Percentiles rank a stretch among this genome's conserved stretches.
Evolutionary conservation across 129 eudicot genomes (phyloP).

Genomic region (Sambucus nigra): DNA sequence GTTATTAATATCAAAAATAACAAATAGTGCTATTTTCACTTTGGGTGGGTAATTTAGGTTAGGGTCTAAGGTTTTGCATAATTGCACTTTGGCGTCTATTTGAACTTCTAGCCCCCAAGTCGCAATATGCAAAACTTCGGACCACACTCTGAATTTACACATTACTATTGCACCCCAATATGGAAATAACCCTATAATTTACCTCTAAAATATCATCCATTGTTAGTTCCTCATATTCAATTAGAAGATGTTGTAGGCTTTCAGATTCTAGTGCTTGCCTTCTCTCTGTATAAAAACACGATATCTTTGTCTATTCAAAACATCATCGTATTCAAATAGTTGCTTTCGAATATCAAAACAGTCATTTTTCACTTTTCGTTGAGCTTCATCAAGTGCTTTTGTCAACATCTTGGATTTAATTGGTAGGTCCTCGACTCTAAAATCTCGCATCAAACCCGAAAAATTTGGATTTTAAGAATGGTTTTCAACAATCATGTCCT

Average conservation of each 20-base stretch:
- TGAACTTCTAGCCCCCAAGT: no score
- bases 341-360: constrained; percentile 96
- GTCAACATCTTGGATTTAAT: constrained; percentile 97
- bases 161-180: no score
- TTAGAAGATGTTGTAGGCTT: constrained; percentile 68
- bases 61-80: no score
- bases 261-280: constrained; percentile 92
- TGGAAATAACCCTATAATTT: no score
- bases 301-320: constrained; percentile 96
- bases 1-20: background rate
- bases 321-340: constrained; percentile 93
- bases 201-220: constrained; percentile 99
- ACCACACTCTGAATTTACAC: no score
- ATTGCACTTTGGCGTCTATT: no score
- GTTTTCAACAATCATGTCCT: background rate
- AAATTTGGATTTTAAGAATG: constrained; percentile 13
- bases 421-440: constrained; percentile 98
- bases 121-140: no score
- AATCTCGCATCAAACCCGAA: constrained; percentile 97
- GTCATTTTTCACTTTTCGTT: constrained; percentile 97
- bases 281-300: constrained; percentile 95
- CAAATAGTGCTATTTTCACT: no score
- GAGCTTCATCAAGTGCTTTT: constrained; percentile 97
- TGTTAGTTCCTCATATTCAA: constrained; percentile 93
- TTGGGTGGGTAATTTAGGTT: no score